A percentile compares a stretch with the other conserved stretches of the same genome.
Conservation (phyloP, 441 rosid species). For the Erodium trifolium region DNA sequence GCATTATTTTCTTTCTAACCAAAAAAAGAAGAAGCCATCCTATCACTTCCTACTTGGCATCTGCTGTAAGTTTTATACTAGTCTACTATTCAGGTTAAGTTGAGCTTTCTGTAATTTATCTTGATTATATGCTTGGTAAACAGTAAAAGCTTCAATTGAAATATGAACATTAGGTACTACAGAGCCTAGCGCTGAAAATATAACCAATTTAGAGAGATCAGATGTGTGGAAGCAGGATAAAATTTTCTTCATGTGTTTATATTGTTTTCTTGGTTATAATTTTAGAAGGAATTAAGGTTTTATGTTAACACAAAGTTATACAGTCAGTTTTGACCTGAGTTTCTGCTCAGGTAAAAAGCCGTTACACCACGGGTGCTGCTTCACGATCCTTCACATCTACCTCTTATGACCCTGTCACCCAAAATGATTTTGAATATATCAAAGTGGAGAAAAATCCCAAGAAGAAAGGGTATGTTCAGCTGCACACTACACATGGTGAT, state of each 20-base stretch:
- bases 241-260: conserved; percentile 1
- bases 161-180: neutral
- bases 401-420: conserved; percentile 77
- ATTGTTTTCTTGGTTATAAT: neutral
- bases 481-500: conserved; percentile 86
- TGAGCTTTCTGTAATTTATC: neutral
- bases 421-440: conserved; percentile 71
- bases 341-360: conserved; percentile 68
- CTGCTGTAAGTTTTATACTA: neutral
- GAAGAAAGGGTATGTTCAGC: conserved; percentile 92
- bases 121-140: neutral
- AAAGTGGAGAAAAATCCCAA: conserved; percentile 89
- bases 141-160: conserved; percentile 5
- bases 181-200: neutral
- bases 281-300: neutral
- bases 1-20: too few species aligned
- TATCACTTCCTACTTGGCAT: neutral
- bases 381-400: conserved; percentile 94
- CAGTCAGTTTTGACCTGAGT: conserved; percentile 23
- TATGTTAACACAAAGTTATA: neutral
- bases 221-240: neutral
- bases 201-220: neutral
- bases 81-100: neutral
- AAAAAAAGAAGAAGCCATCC: neutral
- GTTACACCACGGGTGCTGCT: conserved; percentile 82